phyloP scores from a whole-genome alignment of 2,329 filamentous ascomycete genomes.

The Metarhizium sp. region DNA sequence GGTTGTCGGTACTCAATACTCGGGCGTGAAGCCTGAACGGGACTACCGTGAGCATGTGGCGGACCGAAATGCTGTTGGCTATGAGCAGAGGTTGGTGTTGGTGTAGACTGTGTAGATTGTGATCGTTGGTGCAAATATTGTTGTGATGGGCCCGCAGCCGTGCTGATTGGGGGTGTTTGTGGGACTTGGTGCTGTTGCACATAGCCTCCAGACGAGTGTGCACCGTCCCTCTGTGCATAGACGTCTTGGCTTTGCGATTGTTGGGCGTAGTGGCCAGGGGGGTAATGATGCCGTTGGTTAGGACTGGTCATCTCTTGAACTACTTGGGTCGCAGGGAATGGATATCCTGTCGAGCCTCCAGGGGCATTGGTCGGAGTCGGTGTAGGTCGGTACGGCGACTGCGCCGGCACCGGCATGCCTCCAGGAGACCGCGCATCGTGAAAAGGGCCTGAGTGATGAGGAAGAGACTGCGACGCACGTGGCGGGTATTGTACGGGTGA shows the following conservation, averaged over 20 bases:
- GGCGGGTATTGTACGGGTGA: constrained; percentile 30
- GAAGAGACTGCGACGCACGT: constrained; percentile 32
- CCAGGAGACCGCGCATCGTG: constrained; percentile 43
- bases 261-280: constrained; percentile 31
- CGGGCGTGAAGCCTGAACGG: constrained; percentile 34
- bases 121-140: constrained; percentile 39
- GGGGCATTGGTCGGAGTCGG: constrained; percentile 31
- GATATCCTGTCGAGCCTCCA: constrained; percentile 35
- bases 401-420: constrained; percentile 22
- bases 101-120: constrained; percentile 47
- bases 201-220: constrained; percentile 29
- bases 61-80: constrained; percentile 45
- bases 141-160: constrained; percentile 26
- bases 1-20: constrained; percentile 34
- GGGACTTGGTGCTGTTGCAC: constrained; percentile 29
- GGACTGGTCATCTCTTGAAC: constrained; percentile 38
- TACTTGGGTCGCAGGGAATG: constrained; percentile 37
- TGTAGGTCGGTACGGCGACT: constrained; percentile 39
- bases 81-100: constrained; percentile 54
- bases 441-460: constrained; percentile 26
- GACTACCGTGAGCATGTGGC: constrained; percentile 44
- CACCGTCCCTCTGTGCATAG: constrained; percentile 29
- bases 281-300: constrained; percentile 42
- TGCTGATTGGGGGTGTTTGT: constrained; percentile 40
- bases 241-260: constrained; percentile 35